Evolutionary conservation across 345 rosid genomes (phyloP).

Genomic region (Hypericum perforatum): DNA sequence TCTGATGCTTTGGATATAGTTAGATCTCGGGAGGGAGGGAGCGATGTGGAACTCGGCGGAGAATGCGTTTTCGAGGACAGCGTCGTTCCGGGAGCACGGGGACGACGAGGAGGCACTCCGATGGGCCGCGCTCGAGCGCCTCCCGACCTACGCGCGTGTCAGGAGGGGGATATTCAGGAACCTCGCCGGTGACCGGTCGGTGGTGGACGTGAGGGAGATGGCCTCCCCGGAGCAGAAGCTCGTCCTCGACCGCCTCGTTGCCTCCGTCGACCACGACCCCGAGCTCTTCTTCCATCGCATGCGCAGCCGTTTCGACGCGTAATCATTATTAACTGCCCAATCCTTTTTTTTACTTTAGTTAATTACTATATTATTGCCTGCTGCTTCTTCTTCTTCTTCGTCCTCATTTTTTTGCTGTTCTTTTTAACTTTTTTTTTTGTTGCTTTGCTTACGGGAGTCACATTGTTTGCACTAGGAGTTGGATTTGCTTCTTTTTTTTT

Average conservation of each 20-base stretch:
- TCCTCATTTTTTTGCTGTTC: too few relatives aligned
- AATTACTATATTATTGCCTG: too few relatives aligned
- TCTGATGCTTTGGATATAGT: neutral
- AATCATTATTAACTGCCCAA: constrained; percentile 10
- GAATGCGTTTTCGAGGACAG: constrained; percentile 55
- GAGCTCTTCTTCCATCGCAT: constrained; percentile 75
- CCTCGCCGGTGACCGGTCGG: constrained; percentile 53
- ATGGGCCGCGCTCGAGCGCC: constrained; percentile 88
- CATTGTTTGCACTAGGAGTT: neutral
- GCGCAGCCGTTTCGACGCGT: constrained; percentile 70
- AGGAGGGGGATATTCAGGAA: constrained; percentile 74
- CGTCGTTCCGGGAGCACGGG: constrained; percentile 48
- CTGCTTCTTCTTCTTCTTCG: too few relatives aligned
- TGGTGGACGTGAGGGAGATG: constrained; percentile 62
- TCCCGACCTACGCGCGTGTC: constrained; percentile 65
- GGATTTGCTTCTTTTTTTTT: neutral
- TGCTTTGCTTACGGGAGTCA: neutral
- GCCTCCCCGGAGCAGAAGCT: constrained; percentile 59
- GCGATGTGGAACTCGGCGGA: constrained; percentile 84
- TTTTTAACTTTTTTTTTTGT: neutral
- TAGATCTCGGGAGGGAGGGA: constrained; percentile 16
- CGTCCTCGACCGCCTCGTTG: constrained; percentile 59
- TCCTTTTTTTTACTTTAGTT: too few relatives aligned
- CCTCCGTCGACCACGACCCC: constrained; percentile 72
- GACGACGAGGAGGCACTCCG: constrained; percentile 77